These are phyloP conservation scores for Echria macrotheca DNA, from an alignment of 495 filamentous ascomycete species.

Conservation along the genomic window DNA sequence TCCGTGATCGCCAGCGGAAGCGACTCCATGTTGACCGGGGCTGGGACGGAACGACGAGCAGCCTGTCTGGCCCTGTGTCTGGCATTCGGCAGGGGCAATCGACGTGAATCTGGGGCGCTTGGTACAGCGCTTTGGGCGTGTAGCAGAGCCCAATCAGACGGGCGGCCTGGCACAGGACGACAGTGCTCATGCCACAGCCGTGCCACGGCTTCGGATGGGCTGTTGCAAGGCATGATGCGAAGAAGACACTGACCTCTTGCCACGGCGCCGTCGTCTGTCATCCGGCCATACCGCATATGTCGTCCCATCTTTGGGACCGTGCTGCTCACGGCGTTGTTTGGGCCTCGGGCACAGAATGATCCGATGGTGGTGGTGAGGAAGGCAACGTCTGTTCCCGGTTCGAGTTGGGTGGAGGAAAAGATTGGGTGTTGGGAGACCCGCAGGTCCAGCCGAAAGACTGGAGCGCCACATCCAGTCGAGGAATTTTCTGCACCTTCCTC, in stretches of 20 bases:
- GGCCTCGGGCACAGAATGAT: too few relatives aligned
- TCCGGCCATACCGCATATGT: too few relatives aligned
- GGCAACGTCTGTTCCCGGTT: too few relatives aligned
- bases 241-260: conserved; percentile 13
- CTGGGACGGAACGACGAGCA: conserved; percentile 24
- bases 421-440: too few relatives aligned
- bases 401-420: too few relatives aligned
- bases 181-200: conserved; percentile 16
- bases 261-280: conserved; percentile 1
- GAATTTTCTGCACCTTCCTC: too few relatives aligned
- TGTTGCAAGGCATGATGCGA: conserved; percentile 25
- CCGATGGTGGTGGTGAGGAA: too few relatives aligned
- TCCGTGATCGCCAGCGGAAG: conserved; percentile 23
- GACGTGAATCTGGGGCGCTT: conserved; percentile 17
- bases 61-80: conserved; percentile 29
- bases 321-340: too few relatives aligned
- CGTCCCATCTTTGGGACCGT: too few relatives aligned
- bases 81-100: conserved; percentile 23
- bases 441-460: too few relatives aligned
- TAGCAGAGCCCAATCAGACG: conserved; percentile 11
- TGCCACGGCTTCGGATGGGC: conserved; percentile 19
- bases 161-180: conserved; percentile 14
- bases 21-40: conserved; percentile 23
- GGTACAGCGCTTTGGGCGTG: conserved; percentile 21
- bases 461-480: too few relatives aligned